Evolutionary conservation across 2,329 filamentous ascomycete species (phyloP).

Genomic region (Exophiala oligosperma): DNA sequence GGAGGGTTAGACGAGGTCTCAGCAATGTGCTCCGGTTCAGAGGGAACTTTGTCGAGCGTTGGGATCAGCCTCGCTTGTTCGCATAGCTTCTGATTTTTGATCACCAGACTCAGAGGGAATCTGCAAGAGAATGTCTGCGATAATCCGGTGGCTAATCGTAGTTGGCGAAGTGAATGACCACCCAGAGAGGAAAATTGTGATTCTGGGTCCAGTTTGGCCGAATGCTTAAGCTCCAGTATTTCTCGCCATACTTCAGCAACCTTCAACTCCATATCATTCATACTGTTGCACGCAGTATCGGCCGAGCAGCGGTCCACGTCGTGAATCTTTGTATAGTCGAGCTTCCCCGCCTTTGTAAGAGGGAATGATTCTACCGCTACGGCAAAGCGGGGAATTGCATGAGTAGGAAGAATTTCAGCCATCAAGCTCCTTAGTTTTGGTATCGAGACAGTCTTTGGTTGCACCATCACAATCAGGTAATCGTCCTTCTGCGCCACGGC

Average conservation of each 20-base stretch:
- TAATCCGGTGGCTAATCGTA: constrained; percentile 6
- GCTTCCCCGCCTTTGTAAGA: constrained; percentile 34
- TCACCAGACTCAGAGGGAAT: background rate
- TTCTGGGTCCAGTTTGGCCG: constrained; percentile 12
- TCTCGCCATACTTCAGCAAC: constrained; percentile 1
- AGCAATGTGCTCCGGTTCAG: background rate
- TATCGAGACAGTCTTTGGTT: constrained; percentile 26
- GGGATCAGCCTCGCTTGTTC: background rate
- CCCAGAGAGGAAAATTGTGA: constrained; percentile 33
- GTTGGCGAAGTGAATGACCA: constrained; percentile 32
- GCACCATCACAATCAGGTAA: constrained; percentile 33
- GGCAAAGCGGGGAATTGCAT: constrained; percentile 33
- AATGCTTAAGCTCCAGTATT: too few relatives aligned
- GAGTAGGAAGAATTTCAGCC: constrained; percentile 24
- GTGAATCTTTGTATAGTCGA: constrained; percentile 35
- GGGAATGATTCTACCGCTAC: constrained; percentile 32
- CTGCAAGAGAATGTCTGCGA: background rate
- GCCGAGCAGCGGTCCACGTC: background rate
- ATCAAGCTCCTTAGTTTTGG: constrained; percentile 12
- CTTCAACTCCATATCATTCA: constrained; percentile 21
- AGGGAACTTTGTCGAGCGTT: background rate
- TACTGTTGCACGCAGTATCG: background rate
- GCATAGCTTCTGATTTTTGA: background rate
- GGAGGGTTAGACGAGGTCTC: background rate
- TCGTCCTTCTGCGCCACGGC: constrained; percentile 31